These are phyloP conservation scores for Silene vulgaris DNA, from an alignment of 179 eudicot genomes.

Conservation along the genomic window DNA sequence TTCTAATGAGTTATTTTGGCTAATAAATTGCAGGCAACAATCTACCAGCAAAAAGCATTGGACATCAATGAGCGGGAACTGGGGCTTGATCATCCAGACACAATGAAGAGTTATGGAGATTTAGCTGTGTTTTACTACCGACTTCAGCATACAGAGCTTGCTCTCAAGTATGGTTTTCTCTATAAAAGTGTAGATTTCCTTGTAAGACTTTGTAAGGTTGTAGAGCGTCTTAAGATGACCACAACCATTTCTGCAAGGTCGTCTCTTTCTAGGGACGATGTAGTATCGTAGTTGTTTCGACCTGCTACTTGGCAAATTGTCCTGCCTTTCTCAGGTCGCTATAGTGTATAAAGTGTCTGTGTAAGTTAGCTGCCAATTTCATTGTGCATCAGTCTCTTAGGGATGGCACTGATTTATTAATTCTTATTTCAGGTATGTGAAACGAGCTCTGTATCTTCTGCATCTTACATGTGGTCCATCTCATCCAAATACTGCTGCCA, in stretches of 20 bases:
- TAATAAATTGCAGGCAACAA: slow-evolving; percentile 67
- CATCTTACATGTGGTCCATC: slow-evolving; percentile 99
- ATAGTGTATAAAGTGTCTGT: slow-evolving; percentile 5
- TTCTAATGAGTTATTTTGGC: slow-evolving; percentile 13
- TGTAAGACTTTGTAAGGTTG: not conserved
- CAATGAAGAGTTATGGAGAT: slow-evolving; percentile 99
- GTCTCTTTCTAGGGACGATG: not conserved
- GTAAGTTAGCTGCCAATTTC: slow-evolving; percentile 7
- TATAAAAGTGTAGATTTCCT: slow-evolving; percentile 11
- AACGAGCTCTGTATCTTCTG: slow-evolving; percentile 89
- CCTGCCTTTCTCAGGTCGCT: not conserved
- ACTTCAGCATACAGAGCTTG: slow-evolving; percentile 96
- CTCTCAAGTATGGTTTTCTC: slow-evolving; percentile 75
- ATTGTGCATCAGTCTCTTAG: not conserved
- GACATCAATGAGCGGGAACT: slow-evolving; percentile 97
- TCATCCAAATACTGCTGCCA: slow-evolving; percentile 99
- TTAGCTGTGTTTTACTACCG: slow-evolving; percentile 98
- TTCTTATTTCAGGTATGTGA: slow-evolving; percentile 61
- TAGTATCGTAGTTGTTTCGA: slow-evolving; percentile 1
- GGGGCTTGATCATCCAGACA: slow-evolving; percentile 99
- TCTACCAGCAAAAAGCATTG: slow-evolving; percentile 99
- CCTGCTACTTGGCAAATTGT: slow-evolving; percentile 1
- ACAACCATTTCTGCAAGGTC: slow-evolving; percentile 4
- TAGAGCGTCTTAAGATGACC: slow-evolving; percentile 8
- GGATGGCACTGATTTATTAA: not conserved